Evolutionary conservation across 495 filamentous ascomycete genomes (phyloP), one percentile per base, ranked within the genome.

Genomic region (Corynascus novoguineensis): DNA sequence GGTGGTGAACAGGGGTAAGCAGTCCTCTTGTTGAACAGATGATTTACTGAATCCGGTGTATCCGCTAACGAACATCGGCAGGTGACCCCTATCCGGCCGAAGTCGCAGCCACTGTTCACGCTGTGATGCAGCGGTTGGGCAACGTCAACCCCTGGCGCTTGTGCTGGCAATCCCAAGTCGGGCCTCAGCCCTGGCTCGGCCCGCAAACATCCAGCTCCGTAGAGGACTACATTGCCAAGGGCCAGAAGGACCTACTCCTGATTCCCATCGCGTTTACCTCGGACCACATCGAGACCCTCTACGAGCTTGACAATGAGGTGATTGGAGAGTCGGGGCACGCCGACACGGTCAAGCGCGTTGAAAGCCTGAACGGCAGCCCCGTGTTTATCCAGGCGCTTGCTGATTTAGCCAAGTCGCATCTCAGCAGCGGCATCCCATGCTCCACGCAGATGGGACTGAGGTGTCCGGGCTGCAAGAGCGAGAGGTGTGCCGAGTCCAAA

Each of bases 161-260:
- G 29, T 91, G 90, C 66, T 99, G 93, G 93, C 95, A 99, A 72
- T 96, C 91, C 22, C 95, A 99, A 68, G 95, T 99, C 49, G 95
- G 95, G 15, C 95, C 95, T 2, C 86, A 83, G 31, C 87, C 95
- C 17, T 99, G 95, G 95, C 82, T 97, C 5, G 95, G 95, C 12
- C 91, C 95, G 29, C 95, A 97, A 70, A 97, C 95, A 0, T 83
- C 82, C 60, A 83, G 84, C 57, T 92, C 95, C 0, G 95, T 99
- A 14, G 81, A 90, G 67, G 77, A 87, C 32, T 96, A 96, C 64
- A 86, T 97, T 53, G 83, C 87, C 65, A 90, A 93, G 68, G 92
- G 91, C 2, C 87, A 96, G 67, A 92, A 86, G 28, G 89, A 99
- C 65, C 75, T 99, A 28, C 78, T 97, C 7, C 78, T 99, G 4